phyloP scores from a whole-genome alignment of 1,139 yeast genomes.

The Hanseniaspora gamundiae region DNA sequence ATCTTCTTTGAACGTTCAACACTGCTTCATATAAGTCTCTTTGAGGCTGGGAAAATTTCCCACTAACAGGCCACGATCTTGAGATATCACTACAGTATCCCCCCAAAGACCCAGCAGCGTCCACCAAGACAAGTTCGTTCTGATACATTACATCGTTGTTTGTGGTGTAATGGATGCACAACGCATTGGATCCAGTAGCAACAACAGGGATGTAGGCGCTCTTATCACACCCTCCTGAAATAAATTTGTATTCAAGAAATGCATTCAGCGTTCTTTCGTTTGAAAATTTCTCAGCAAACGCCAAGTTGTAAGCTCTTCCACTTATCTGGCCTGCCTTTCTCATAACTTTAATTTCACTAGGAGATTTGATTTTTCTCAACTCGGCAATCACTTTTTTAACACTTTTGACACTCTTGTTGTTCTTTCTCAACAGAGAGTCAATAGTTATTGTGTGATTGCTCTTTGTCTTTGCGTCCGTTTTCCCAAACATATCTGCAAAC shows the following conservation, averaged over 20 bases:
- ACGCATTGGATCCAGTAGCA: constrained; percentile 81
- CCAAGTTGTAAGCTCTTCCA: constrained; percentile 70
- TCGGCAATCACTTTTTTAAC: constrained; percentile 40
- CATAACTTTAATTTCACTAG: constrained; percentile 66
- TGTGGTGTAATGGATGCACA: constrained; percentile 82
- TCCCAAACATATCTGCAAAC: constrained; percentile 14
- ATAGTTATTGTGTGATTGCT: constrained; percentile 19
- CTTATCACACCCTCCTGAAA: constrained; percentile 77
- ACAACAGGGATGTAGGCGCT: constrained; percentile 93
- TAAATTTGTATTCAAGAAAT: constrained; percentile 73
- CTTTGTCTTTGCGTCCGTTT: constrained; percentile 12
- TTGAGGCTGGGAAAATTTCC: constrained; percentile 65
- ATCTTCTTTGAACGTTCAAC: constrained; percentile 64
- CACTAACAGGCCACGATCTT: constrained; percentile 85
- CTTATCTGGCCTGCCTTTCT: constrained; percentile 73
- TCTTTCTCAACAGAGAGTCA: constrained; percentile 17
- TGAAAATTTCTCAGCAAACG: constrained; percentile 53
- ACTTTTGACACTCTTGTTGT: constrained; percentile 30
- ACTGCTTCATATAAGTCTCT: constrained; percentile 82
- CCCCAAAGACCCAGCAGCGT: constrained; percentile 90
- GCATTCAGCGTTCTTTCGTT: constrained; percentile 73
- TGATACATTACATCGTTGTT: constrained; percentile 67
- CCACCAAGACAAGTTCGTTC: constrained; percentile 81
- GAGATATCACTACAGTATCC: constrained; percentile 96
- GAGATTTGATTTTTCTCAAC: constrained; percentile 60